A percentile compares a stretch with the other conserved stretches of the same genome.
Evolutionary conservation across 345 rosid species (phyloP).

Genomic region (Linum lewisii): DNA sequence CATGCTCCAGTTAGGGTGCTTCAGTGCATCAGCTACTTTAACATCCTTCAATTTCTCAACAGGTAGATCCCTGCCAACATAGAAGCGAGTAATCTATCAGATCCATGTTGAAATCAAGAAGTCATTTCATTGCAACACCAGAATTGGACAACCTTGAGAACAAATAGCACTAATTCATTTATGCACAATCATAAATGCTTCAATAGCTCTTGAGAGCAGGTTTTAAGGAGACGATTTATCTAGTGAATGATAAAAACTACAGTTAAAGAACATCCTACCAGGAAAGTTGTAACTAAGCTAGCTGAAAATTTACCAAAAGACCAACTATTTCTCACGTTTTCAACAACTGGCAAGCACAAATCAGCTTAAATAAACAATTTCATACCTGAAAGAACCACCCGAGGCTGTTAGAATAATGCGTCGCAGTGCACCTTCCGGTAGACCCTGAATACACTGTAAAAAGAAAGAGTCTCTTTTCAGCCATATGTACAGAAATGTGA

Average conservation of each 20-base stretch:
- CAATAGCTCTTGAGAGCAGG: too few species aligned
- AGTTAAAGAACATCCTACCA: not conserved
- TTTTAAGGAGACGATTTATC: too few species aligned
- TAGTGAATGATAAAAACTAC: too few species aligned
- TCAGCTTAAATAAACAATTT: slow-evolving; percentile 13
- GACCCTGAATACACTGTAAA: slow-evolving; percentile 91
- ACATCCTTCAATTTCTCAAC: slow-evolving; percentile 86
- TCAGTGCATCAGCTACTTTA: slow-evolving; percentile 90
- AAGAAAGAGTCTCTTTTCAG: slow-evolving; percentile 8
- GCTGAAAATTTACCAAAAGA: too few species aligned
- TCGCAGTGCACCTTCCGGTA: slow-evolving; percentile 78
- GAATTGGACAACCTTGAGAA: too few species aligned
- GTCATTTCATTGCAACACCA: not conserved
- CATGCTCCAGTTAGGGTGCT: slow-evolving; percentile 96
- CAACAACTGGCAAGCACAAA: slow-evolving; percentile 7
- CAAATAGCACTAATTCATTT: too few species aligned
- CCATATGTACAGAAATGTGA: not conserved
- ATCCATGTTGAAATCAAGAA: not conserved
- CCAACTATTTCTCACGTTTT: too few species aligned
- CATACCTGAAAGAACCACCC: slow-evolving; percentile 97
- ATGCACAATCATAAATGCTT: too few species aligned
- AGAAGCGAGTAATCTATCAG: slow-evolving; percentile 15
- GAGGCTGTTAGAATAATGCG: slow-evolving; percentile 89
- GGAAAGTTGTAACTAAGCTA: not conserved
- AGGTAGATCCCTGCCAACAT: slow-evolving; percentile 62